Evolutionary conservation across 176 grass and related monocot genomes (phyloP), one percentile per base, ranked within the genome.

Genomic region (Bothriochloa decipiens): DNA sequence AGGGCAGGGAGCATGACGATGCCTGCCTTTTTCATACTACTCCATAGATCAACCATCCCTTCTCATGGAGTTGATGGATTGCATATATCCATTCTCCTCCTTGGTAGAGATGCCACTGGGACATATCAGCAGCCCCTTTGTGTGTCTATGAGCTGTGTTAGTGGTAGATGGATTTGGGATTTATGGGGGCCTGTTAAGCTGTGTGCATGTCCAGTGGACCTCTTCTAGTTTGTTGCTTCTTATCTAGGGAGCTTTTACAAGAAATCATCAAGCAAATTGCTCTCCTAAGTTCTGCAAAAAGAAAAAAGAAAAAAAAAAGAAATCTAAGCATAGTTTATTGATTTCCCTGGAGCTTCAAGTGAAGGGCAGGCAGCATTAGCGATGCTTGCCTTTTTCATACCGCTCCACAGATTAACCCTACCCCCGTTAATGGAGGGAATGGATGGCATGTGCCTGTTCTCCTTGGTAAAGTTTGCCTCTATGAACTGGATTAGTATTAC

Each of bases 381-480:
- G 25, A 75, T 91, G 89, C 81, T 76, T 84, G 89, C 89, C 84
- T 84, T 91, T 91, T 76, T 91, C 89, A 87, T 91, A 76, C 28
- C 53, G 81, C 85, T 91, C 89, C 84, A 17, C 5, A 91, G 36
- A 91, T 76, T 91, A 37, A 84, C 3, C 0, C 3, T 28, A 17
- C 32, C 80, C 84, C 75, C 63, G 80, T 50, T 49, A 6, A 64
- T 43, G 39, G 70, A 76, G 29, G 41, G 75, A 63, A 79, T 91
- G 32, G 62, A 69, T 62, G 79, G 5, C 63, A 25, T 64, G 58
- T 40, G 45, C 70, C 62, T 68, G 18, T 83, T 60, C 32, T 75
- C 55, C 18, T 87, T 64, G 75, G 89, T 76, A 16, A 83, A 84
- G 0, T 70, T 71, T 69, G 9, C 52, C 8, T 17, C 4, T 62